Base-by-base conservation (phyloP, 1,284 basidiomycete species). In the Ceratobasidium sp. region DNA sequence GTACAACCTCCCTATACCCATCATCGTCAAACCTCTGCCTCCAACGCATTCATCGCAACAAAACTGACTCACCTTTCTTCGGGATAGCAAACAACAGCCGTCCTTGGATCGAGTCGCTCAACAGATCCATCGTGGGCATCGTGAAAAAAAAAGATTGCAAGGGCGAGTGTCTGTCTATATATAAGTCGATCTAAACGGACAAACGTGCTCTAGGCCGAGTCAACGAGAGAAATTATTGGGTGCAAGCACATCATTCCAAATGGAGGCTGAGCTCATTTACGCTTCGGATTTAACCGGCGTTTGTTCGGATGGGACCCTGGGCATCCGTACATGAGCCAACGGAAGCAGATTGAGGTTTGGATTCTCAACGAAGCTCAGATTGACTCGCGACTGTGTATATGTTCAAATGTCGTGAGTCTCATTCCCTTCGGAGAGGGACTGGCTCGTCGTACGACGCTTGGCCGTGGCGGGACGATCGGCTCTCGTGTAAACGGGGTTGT, bases 11-110 rank as follows among this genome's bases (percentile, higher is more conserved):
- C 95, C 95, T 95, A 82, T 55, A 69, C 53, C n/a, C n/a, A n/a
- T n/a, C 61, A 44, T 10, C 60, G 46, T 72, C 55, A 49, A 26
- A 46, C 60, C 6, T 53, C 15, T 49, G 42, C 1, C 51, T 46
- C 12, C n/a, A n/a, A n/a, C 72, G 44, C 55, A 6, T 33, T 10
- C 23, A 9, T 49, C 42, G n/a, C n/a, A n/a, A n/a, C 33, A 39
- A 10, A 26, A 51, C 5, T 40, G n/a, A 81, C 84, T 69, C 79
- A 94, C 97, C 97, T 91, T 99, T 99, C 88, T 99, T 99, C 0
- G 97, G 97, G 82, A 99, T 95, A 6, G 97, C 97, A 83, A 99
- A 97, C 46, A 99, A 88, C 78, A 98, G 84, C 67, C 97, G 91
- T 66, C 91, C 92, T 78, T 90, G 86, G 73, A 93, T 86, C 58